A percentile compares a stretch with the other conserved stretches of the same genome.
Evolutionary conservation across 73 alveolate genomes (phyloP).

Genomic region (Diophrys sp.): DNA sequence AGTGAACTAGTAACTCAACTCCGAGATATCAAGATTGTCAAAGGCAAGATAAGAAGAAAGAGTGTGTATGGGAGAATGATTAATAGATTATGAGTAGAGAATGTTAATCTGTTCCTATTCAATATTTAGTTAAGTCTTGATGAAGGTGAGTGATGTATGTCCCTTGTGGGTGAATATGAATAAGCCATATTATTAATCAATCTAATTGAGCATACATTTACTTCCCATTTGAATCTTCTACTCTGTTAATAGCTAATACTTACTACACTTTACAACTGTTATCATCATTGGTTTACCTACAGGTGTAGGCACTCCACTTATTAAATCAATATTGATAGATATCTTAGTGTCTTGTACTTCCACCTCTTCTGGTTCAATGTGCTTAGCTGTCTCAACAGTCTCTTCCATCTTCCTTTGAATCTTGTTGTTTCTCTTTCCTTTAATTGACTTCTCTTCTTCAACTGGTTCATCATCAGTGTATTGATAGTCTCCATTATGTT

Average conservation of each 20-base stretch:
- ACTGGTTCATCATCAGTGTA: not conserved
- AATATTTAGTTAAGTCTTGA: no score
- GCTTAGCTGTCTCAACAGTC: not conserved
- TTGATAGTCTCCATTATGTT: not conserved
- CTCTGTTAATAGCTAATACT: no score
- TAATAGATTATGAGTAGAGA: no score
- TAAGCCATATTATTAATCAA: no score
- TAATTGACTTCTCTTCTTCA: not conserved
- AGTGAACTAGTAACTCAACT: no score
- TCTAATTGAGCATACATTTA: not conserved
- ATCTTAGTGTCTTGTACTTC: not conserved
- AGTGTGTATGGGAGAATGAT: no score
- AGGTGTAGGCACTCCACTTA: not conserved
- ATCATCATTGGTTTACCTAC: not conserved
- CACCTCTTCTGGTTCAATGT: not conserved
- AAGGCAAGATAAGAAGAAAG: no score
- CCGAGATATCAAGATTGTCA: no score
- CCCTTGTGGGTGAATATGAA: no score
- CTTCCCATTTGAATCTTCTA: not conserved
- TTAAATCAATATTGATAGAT: not conserved
- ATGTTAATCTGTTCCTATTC: no score
- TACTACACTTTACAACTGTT: not conserved
- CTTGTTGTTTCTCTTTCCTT: not conserved
- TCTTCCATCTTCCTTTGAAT: not conserved
- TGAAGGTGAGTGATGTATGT: no score